Base-by-base conservation (phyloP, 192 early-diverging fungal species). In the Backusella liffmaniae region DNA sequence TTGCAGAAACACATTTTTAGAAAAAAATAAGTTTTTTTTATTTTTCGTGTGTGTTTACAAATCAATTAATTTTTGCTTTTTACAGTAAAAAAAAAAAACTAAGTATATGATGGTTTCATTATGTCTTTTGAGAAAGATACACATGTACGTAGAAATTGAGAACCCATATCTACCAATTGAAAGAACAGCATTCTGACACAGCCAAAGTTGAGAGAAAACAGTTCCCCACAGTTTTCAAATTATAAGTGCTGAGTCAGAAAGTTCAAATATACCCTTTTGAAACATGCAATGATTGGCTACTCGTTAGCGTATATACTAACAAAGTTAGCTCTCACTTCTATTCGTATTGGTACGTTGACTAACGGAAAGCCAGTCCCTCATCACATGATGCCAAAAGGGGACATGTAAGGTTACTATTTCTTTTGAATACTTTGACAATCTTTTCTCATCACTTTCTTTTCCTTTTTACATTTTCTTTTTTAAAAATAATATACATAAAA, bases 361-460 rank as follows among this genome's bases (percentile, higher is more conserved):
- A 12, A 5, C 3, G 29, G 56, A 62, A 62, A 62, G 56, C 56
- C 56, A 62, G 56, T 62, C 56, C 56, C 56, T 29, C 12, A 13
- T 62, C 56, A 62, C 56, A 62, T 62, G 56, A 62, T 62, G 26
- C 21, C 26, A 29, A 62, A 39, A 62, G 23, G 23, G 1, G 23
- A 29, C 26, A 3, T 29, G 23, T 10, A 29, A 62, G 56, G 23
- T 13, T 62, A 29, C 56, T 62, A 62, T 62, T 62, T 62, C 56
- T 62, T 62, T 62, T 3, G 56, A 62, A 29, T 29, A 62, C 56
- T 62, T 62, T 62, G 56, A 62, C 23, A 62, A 62, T 62, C 18
- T 62, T 62, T 62, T 62, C 56, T 29, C 56, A 62, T 62, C 56
- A 62, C 56, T 62, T 62, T 62, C 56, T 62, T 62, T 53, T 29